These are phyloP conservation scores for Neonothopanus nambi DNA, from an alignment of 1,284 basidiomycete species.

Conservation along the genomic window DNA sequence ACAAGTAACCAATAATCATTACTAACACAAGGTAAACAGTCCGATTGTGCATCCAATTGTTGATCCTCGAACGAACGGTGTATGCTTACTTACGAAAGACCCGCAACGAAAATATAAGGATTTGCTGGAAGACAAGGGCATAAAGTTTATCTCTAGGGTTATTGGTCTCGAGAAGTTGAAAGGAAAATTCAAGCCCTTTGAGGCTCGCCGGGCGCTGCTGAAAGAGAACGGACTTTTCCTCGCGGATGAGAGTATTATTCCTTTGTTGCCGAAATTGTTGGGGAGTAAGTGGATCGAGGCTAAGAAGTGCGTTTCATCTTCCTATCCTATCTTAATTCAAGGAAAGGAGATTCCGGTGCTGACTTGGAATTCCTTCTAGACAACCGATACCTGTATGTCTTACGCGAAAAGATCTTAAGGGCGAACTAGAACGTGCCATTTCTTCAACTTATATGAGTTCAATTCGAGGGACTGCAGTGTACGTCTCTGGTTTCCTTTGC, in stretches of 20 bases:
- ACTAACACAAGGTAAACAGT: slow-evolving; percentile 37
- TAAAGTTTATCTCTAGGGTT: slow-evolving; percentile 91
- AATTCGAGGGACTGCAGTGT: slow-evolving; percentile 91
- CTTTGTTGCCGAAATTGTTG: slow-evolving; percentile 84
- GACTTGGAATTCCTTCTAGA: slow-evolving; percentile 41
- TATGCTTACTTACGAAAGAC: slow-evolving; percentile 94
- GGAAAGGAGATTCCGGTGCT: not conserved
- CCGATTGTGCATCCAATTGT: slow-evolving; percentile 81
- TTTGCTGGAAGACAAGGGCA: slow-evolving; percentile 72
- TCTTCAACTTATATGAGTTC: slow-evolving; percentile 93
- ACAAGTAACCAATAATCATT: not conserved
- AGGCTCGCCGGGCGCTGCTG: slow-evolving; percentile 83
- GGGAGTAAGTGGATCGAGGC: slow-evolving; percentile 92
- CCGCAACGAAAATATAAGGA: slow-evolving; percentile 97
- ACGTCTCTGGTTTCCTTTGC: slow-evolving; percentile 33
- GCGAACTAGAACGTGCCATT: slow-evolving; percentile 88
- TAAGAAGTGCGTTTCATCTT: slow-evolving; percentile 72
- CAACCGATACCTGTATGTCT: slow-evolving; percentile 93
- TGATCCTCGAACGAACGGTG: slow-evolving; percentile 74
- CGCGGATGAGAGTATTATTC: slow-evolving; percentile 88
- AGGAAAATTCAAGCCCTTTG: slow-evolving; percentile 92
- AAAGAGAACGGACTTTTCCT: slow-evolving; percentile 92
- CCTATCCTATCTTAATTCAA: not conserved
- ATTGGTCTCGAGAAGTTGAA: slow-evolving; percentile 89
- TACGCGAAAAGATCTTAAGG: slow-evolving; percentile 84